Evolutionary conservation across 371 early-diverging fungal species (phyloP), one percentile per base, ranked within the genome.

Genomic region (Rhizopus sp.): DNA sequence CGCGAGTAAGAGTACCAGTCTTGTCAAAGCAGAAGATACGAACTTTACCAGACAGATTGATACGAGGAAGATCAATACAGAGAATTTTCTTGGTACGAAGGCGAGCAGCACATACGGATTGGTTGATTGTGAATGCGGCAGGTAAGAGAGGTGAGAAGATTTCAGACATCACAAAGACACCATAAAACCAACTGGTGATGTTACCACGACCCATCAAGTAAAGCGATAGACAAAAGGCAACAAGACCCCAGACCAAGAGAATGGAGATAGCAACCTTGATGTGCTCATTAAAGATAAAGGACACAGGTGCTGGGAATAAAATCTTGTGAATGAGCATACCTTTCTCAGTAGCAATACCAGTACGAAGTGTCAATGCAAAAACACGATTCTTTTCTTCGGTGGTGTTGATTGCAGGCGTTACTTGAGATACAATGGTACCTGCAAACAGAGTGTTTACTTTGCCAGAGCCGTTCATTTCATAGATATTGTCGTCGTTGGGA

Each of bases 21-120:
- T 96, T 95, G 69, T 96, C 96, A 63, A 93, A 96, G 63, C 91
- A 92, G 50, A 92, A 90, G 34, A 94, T 83, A 63, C 89, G 85
- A 32, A 94, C 85, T 67, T 91, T 93, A 34, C 95, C 96, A 8
- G 93, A 90, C 64, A 85, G 76, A 47, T 89, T 88, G 61, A 96
- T 93, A 55, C 96, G 79, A 49, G 78, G 82, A 23, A 88, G 72
- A 62, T 91, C 89, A 45, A 89, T 84, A 59, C 89, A 90, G 50
- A 83, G 74, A 51, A 90, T 84, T 6, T 82, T 70, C 53, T 81
- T 75, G 38, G 69, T 59, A n/a, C 80, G 72, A 30, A 89, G 77
- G 31, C 90, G 83, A 49, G 78, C 80, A 6, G 85, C 78, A 3
- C 89, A 83, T 3, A 89, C 85, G 17, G 83, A 80, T 69, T 90